Base-by-base conservation (phyloP, 2,329 filamentous ascomycete species). In the Nigrograna mackinnonii region DNA sequence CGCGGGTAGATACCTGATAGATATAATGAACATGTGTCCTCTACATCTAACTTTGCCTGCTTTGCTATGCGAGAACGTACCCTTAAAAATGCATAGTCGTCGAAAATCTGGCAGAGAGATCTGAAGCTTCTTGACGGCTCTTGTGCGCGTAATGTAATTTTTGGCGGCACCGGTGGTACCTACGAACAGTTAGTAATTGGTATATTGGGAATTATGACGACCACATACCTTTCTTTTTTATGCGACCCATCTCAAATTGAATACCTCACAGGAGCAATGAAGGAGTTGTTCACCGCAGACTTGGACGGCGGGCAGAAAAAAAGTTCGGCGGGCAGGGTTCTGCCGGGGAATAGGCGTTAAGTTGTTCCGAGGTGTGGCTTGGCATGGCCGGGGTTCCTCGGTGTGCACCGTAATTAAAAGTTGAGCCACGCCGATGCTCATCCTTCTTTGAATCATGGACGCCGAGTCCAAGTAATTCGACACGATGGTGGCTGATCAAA, bases 21-120 rank as follows among this genome's bases (percentile, higher is more conserved):
- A 20, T 6, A 19, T 7, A 17, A 24, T 35, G n/a, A n/a, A n/a
- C n/a, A n/a, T n/a, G n/a, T n/a, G n/a, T n/a, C n/a, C n/a, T n/a
- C n/a, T n/a, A n/a, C n/a, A n/a, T n/a, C n/a, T n/a, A n/a, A n/a
- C n/a, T n/a, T n/a, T n/a, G n/a, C n/a, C n/a, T n/a, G n/a, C n/a
- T n/a, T n/a, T n/a, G n/a, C n/a, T n/a, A n/a, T n/a, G n/a, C n/a
- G n/a, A n/a, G n/a, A n/a, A 13, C 39, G 17, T 63, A 79, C 81
- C 94, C 79, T 97, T 97, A 86, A 96, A 99, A 71, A 99, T 99
- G 77, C 94, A 99, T 68, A 99, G 81, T 75, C 95, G 87, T 74
- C 94, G 86, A 76, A 99, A 99, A 75, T 99, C 94, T 56, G 91
- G 91, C 43, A 99, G 83, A 64, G 89, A 96, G 72, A 99, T 88